A percentile compares a stretch with the other conserved stretches of the same genome.
Conservation (phyloP, 768 basidiomycete genomes). For the Termitomyces sp. region DNA sequence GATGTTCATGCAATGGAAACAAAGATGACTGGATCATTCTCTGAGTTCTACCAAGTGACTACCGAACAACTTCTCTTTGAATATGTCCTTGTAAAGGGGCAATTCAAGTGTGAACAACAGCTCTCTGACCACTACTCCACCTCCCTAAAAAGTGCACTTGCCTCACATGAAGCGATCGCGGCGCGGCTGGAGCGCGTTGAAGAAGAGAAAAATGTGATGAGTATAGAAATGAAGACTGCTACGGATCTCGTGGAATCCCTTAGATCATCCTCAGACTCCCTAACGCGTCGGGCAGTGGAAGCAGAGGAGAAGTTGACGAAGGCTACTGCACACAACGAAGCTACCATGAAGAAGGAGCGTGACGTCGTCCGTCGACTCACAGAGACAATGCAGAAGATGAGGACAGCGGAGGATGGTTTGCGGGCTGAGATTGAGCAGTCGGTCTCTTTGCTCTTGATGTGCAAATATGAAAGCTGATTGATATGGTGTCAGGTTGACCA, state of each 20-base stretch:
- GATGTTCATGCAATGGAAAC: slow-evolving; percentile 7
- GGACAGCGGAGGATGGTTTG: slow-evolving; percentile 64
- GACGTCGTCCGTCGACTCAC: slow-evolving; percentile 43
- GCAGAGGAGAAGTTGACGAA: slow-evolving; percentile 23
- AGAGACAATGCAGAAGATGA: slow-evolving; percentile 44
- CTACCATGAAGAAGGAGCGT: slow-evolving; percentile 39
- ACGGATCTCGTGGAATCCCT: slow-evolving; percentile 17
- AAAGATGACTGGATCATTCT: slow-evolving; percentile 15
- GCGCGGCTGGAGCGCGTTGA: slow-evolving; percentile 35
- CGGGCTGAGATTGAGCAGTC: slow-evolving; percentile 66
- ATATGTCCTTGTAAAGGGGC: slow-evolving; percentile 22
- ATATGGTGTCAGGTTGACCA: slow-evolving; percentile 26
- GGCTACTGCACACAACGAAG: slow-evolving; percentile 24
- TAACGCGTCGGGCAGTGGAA: slow-evolving; percentile 15
- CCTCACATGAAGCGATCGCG: slow-evolving; percentile 36
- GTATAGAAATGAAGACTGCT: slow-evolving; percentile 17
- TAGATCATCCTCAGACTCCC: slow-evolving; percentile 15
- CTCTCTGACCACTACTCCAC: slow-evolving; percentile 25
- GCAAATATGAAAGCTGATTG: neutral
- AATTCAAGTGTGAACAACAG: slow-evolving; percentile 21
- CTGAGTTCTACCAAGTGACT: slow-evolving; percentile 31
- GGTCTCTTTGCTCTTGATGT: slow-evolving; percentile 19
- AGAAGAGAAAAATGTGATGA: slow-evolving; percentile 24
- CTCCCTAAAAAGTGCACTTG: slow-evolving; percentile 36
- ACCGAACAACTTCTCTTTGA: slow-evolving; percentile 29